phyloP scores from a whole-genome alignment of 2,329 filamentous ascomycete genomes.

The Magnaporthales sp. region DNA sequence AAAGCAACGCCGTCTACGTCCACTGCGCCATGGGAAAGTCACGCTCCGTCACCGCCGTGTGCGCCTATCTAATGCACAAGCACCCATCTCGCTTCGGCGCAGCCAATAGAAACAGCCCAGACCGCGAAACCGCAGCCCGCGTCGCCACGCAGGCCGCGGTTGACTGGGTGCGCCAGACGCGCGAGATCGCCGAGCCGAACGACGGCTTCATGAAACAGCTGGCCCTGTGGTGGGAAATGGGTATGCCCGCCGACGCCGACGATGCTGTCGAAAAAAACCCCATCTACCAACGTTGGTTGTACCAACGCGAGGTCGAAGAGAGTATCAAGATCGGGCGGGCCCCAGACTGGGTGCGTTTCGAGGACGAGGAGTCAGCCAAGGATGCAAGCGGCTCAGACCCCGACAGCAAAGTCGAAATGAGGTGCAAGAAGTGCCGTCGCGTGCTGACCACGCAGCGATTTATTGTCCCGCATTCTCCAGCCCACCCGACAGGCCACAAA shows the following conservation, averaged over 20 bases:
- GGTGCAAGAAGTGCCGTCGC: conserved; percentile 86
- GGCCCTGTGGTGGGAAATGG: conserved; percentile 79
- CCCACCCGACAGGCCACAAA: conserved; percentile 12
- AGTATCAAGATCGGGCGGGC: conserved; percentile 65
- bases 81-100: conserved; percentile 44
- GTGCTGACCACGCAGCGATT: conserved; percentile 49
- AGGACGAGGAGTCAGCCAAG: conserved; percentile 54
- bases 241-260: conserved; percentile 55
- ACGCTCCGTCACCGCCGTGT: conserved; percentile 73
- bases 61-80: conserved; percentile 76
- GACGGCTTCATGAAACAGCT: conserved; percentile 86
- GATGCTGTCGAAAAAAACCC: conserved; percentile 54
- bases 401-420: conserved; percentile 47
- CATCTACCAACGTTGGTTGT: conserved; percentile 67
- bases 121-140: conserved; percentile 26
- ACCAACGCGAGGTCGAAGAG: conserved; percentile 44
- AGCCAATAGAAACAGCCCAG: conserved; percentile 33
- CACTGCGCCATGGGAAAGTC: conserved; percentile 94
- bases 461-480: conserved; percentile 50
- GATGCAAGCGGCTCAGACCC: conserved; percentile 10
- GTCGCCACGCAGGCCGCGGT: conserved; percentile 55
- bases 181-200: conserved; percentile 82
- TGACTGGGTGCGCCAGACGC: conserved; percentile 56
- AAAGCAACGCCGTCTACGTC: conserved; percentile 39
- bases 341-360: conserved; percentile 75